A percentile compares a stretch with the other conserved stretches of the same genome.
phyloP scores from a whole-genome alignment of 441 rosid species.

The Gossypium gossypioides region DNA sequence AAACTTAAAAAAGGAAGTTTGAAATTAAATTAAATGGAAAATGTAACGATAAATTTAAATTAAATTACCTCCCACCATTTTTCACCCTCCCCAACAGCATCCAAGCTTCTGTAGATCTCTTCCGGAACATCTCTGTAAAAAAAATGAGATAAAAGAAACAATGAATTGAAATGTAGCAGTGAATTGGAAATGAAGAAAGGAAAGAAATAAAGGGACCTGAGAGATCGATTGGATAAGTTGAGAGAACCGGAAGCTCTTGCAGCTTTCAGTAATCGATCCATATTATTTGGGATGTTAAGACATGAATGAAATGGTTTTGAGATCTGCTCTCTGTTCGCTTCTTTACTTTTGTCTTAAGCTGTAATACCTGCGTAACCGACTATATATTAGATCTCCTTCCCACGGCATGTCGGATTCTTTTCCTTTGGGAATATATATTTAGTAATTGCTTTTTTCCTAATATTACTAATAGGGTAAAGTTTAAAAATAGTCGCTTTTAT shows the following conservation, averaged over 20 bases:
- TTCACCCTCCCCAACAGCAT: constrained; percentile 62
- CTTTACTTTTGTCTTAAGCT: background rate
- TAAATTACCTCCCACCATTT: constrained; percentile 95
- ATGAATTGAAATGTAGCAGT: background rate
- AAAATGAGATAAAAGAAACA: background rate
- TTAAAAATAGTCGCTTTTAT: too few species aligned
- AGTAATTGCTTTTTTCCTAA: too few species aligned
- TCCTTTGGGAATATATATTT: too few species aligned
- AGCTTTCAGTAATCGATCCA: constrained; percentile 78
- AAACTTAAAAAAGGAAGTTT: background rate
- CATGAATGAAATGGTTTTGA: background rate
- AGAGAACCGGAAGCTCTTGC: constrained; percentile 86
- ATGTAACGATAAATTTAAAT: background rate
- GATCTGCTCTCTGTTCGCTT: background rate
- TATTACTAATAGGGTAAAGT: too few species aligned
- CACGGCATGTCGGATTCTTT: background rate
- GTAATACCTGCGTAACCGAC: background rate
- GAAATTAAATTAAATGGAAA: background rate
- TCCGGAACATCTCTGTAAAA: constrained; percentile 54
- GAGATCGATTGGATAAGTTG: constrained; percentile 83
- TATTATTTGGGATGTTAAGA: constrained; percentile 11
- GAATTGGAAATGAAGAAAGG: background rate
- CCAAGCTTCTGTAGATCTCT: constrained; percentile 54
- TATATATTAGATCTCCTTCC: background rate
- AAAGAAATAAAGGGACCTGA: constrained; percentile 27